Conservation (phyloP, 2,329 filamentous ascomycete genomes). For the Fonsecaea nubica region DNA sequence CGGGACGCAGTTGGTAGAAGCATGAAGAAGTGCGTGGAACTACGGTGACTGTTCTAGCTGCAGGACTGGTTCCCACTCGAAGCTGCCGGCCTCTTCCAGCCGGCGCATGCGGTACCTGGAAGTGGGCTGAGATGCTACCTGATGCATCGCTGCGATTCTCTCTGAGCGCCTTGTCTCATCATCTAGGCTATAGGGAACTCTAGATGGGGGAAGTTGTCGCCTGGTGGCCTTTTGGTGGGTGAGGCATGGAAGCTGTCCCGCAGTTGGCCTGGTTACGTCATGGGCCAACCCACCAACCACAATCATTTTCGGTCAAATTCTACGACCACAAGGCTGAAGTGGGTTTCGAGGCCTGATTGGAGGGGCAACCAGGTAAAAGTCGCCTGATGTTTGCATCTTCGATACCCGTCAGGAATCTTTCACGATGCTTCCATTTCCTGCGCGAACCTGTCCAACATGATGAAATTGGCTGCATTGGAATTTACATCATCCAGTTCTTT, state of each 20-base stretch:
- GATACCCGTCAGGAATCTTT: conserved; percentile 1
- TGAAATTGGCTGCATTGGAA: neutral
- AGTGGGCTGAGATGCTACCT: conserved; percentile 8
- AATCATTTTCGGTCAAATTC: neutral
- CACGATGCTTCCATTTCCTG: conserved; percentile 2
- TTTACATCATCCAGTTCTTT: neutral
- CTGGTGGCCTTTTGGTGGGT: neutral
- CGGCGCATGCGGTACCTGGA: neutral
- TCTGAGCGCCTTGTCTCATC: neutral
- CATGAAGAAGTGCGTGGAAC: conserved; percentile 17
- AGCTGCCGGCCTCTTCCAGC: conserved; percentile 19
- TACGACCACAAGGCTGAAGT: conserved; percentile 12
- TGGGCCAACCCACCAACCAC: neutral
- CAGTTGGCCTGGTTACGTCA: conserved; percentile 4
- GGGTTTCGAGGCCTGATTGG: neutral
- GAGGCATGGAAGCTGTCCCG: conserved; percentile 16
- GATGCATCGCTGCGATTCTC: neutral
- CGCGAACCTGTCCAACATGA: neutral
- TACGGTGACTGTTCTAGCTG: conserved; percentile 13
- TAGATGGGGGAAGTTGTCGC: neutral
- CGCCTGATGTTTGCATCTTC: neutral
- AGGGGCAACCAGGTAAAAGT: conserved; percentile 3
- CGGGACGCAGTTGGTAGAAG: conserved; percentile 16
- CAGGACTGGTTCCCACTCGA: conserved; percentile 17
- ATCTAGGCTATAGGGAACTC: neutral